Base-by-base conservation (phyloP, 176 grass and related monocot genomes). In the Aechmea fasciata region DNA sequence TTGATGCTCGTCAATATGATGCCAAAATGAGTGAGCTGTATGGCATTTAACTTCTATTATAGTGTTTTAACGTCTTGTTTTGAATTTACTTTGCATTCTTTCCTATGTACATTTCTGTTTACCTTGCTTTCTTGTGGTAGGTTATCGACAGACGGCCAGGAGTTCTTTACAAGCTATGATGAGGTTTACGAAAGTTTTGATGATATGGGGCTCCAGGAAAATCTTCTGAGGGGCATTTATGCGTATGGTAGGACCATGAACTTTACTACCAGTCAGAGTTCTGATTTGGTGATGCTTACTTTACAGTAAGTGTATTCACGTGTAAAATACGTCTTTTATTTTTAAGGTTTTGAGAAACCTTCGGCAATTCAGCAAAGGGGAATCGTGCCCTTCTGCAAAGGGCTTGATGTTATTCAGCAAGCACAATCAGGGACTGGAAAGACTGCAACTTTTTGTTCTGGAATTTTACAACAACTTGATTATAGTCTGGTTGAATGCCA, bases 371-470 rank as follows among this genome's bases (percentile, higher is more conserved):
- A 91, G 77, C 91, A 96, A 67, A 86, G 91, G 72, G 91, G 88
- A 57, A 91, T 96, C 11, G 91, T 96, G 51, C 91, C 91, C 1
- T 96, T 96, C 72, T 91, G 88, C 85, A 88, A 96, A 80, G 91
- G 91, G 0, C 85, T 96, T 65, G 91, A 96, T 91, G 91, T 91
- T 63, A 96, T 96, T 68, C 91, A 96, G 77, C 91, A 96, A 64
- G 91, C 91, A 13, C 91, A 96, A 26, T 96, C 91, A 54, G 91
- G 91, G 74, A 96, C 91, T 2, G 88, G 91, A 78, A 96, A 96
- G 78, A 96, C 91, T 47, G 91, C 91, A 48, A 96, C 91, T 23
- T 96, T 96, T 78, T 96, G 91, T 63, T 96, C 91, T 66, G 91
- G 91, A 13, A 88, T 96, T 23, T 73, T 96, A 50, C 91, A 91